A percentile compares a stretch with the other conserved stretches of the same genome.
Evolutionary conservation across 202 grass and related monocot genomes (phyloP).

Genomic region (Panicum hallii): DNA sequence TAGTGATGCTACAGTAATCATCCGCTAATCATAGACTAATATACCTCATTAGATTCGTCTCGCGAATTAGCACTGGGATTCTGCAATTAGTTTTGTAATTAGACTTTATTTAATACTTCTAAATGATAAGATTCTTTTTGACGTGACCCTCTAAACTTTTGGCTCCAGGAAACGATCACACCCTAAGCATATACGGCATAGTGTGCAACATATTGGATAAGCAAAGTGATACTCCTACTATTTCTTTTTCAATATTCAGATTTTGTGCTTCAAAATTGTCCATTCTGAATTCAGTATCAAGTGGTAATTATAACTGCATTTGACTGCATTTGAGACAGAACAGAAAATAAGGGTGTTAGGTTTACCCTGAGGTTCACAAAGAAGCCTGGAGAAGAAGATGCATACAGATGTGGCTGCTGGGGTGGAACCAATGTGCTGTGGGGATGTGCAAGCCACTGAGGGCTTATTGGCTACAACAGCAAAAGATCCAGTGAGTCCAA

Average conservation of each 20-base stretch:
- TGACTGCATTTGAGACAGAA: neutral
- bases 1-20: too few relatives aligned
- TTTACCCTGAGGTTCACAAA: conserved; percentile 60
- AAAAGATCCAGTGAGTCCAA: conserved; percentile 25
- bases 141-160: too few relatives aligned
- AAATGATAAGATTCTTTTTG: too few relatives aligned
- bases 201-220: neutral
- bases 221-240: neutral
- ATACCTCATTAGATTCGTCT: too few relatives aligned
- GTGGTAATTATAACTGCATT: neutral
- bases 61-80: too few relatives aligned
- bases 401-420: conserved; percentile 51
- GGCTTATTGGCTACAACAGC: conserved; percentile 47
- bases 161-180: too few relatives aligned
- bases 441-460: conserved; percentile 48
- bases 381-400: conserved; percentile 52
- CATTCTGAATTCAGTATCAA: neutral
- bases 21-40: too few relatives aligned
- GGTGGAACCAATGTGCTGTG: conserved; percentile 33
- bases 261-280: neutral
- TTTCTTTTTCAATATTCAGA: neutral
- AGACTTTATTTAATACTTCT: too few relatives aligned
- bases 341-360: neutral
- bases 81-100: too few relatives aligned
- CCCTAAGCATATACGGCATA: neutral